Conservation (phyloP, 2,329 filamentous ascomycete species). For the Cryphonectria carpinicola region DNA sequence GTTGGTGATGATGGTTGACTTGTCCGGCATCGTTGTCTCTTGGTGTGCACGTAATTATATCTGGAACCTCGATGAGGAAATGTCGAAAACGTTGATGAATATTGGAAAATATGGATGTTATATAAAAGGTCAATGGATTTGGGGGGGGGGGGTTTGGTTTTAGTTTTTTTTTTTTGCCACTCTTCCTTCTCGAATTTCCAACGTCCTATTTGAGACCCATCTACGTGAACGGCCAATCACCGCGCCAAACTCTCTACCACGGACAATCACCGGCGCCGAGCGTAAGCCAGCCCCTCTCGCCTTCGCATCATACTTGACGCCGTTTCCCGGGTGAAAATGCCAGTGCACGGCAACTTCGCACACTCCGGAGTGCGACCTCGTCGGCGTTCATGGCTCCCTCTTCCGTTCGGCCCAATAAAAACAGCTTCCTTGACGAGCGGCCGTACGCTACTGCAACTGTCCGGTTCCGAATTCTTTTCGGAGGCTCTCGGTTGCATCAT, state of each 20-base stretch:
- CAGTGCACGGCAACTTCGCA: background rate
- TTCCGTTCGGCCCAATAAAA: background rate
- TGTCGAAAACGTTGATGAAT: background rate
- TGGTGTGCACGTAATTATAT: background rate
- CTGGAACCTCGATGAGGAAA: background rate
- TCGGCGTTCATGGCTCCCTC: background rate
- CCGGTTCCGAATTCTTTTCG: background rate
- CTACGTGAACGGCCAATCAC: no score
- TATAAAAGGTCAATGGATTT: no score
- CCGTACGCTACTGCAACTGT: background rate
- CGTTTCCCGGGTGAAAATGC: background rate
- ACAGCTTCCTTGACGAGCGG: background rate
- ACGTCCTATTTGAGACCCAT: no score
- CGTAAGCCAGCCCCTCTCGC: background rate
- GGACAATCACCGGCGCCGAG: background rate
- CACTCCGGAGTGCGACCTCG: background rate
- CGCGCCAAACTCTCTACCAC: background rate
- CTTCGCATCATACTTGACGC: background rate
- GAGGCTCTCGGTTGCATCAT: background rate
- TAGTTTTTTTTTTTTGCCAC: no score
- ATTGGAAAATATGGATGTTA: background rate
- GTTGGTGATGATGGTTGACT: conserved; percentile 3
- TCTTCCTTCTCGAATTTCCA: no score
- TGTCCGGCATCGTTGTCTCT: background rate
- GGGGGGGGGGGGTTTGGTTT: no score